Percentiles rank a stretch among this genome's conserved stretches.
Conservation (phyloP, 768 basidiomycete genomes). For the Serpula lacrymans region DNA sequence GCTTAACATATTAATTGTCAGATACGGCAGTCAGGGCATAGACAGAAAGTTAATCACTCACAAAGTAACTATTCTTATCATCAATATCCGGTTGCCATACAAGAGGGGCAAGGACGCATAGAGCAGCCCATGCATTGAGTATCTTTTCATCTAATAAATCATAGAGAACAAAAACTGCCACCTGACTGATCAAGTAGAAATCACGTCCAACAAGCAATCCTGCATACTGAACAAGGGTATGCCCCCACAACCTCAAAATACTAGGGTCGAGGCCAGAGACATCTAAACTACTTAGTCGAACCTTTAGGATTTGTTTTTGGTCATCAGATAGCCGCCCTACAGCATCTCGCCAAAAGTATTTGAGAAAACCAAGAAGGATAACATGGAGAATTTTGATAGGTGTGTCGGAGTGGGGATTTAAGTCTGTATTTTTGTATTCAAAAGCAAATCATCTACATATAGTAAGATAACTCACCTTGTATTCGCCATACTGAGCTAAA, state of each 20-base stretch:
- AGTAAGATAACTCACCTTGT: conserved; percentile 14
- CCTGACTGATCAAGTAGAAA: conserved; percentile 24
- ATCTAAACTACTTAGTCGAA: conserved; percentile 28
- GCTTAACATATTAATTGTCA: conserved; percentile 13
- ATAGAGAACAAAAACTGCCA: conserved; percentile 34
- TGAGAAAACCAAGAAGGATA: conserved; percentile 42
- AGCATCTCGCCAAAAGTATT: conserved; percentile 46
- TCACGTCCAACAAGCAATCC: conserved; percentile 34
- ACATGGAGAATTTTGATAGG: conserved; percentile 45
- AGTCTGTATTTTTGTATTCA: conserved; percentile 19
- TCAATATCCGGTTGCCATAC: conserved; percentile 40
- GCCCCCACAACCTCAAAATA: conserved; percentile 24
- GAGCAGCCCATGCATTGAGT: conserved; percentile 29
- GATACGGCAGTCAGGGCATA: no score
- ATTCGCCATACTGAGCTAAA: conserved; percentile 34
- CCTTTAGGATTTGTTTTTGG: conserved; percentile 21
- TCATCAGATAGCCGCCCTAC: conserved; percentile 22
- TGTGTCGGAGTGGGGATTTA: conserved; percentile 41
- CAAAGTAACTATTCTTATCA: conserved; percentile 30
- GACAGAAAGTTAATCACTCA: no score
- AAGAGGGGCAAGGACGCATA: conserved; percentile 31
- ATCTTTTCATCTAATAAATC: conserved; percentile 28
- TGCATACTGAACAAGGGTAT: conserved; percentile 35
- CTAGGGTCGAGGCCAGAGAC: conserved; percentile 28
- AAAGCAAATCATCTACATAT: not conserved